These are phyloP conservation scores for Apiotrichum veenhuisii DNA, from an alignment of 1,284 basidiomycete species.

Conservation along the genomic window DNA sequence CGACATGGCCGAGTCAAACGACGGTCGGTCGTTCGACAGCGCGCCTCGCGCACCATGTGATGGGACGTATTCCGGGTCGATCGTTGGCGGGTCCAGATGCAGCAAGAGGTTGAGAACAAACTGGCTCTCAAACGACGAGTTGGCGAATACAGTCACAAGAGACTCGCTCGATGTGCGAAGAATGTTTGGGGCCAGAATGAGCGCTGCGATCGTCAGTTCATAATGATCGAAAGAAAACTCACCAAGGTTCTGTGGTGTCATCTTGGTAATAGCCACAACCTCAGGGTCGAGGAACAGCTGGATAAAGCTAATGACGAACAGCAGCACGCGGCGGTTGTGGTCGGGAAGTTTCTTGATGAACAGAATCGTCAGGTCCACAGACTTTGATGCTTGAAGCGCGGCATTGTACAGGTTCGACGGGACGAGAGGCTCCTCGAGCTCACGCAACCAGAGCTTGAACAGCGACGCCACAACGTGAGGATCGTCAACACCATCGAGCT, in stretches of 20 bases:
- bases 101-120: slow-evolving; percentile 78
- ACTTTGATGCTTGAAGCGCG: slow-evolving; percentile 57
- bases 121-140: slow-evolving; percentile 80
- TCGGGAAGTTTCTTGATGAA: slow-evolving; percentile 73
- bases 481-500: slow-evolving; percentile 69
- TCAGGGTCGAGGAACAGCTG: slow-evolving; percentile 78
- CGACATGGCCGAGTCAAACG: slow-evolving; percentile 6
- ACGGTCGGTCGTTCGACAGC: neutral
- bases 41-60: slow-evolving; percentile 14
- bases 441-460: slow-evolving; percentile 86
- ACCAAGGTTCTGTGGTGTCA: slow-evolving; percentile 58
- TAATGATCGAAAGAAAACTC: slow-evolving; percentile 7
- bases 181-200: slow-evolving; percentile 85
- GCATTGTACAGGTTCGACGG: slow-evolving; percentile 70
- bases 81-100: slow-evolving; percentile 67
- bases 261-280: slow-evolving; percentile 70
- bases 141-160: slow-evolving; percentile 80
- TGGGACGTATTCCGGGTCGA: slow-evolving; percentile 63
- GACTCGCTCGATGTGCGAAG: slow-evolving; percentile 75
- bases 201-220: slow-evolving; percentile 26
- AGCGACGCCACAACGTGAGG: slow-evolving; percentile 81
- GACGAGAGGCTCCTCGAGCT: slow-evolving; percentile 80
- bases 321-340: slow-evolving; percentile 73
- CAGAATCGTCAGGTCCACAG: slow-evolving; percentile 64
- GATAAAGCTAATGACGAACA: slow-evolving; percentile 83